Evolutionary conservation across 805 yeast species (phyloP), one percentile per base, ranked within the genome.

Genomic region (Metschnikowia picachoensis): DNA sequence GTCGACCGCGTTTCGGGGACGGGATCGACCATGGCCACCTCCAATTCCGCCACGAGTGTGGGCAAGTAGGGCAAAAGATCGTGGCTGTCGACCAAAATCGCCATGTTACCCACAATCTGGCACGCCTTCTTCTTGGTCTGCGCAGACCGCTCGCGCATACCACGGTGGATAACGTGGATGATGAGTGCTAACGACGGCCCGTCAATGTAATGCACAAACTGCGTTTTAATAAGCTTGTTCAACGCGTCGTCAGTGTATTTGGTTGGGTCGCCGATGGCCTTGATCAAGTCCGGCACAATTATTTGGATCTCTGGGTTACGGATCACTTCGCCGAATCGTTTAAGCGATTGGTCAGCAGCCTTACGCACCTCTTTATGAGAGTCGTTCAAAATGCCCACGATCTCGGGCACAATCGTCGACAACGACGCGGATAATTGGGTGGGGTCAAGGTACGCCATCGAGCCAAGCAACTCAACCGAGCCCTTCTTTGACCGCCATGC

Each of bases 31-130:
- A 94, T 92, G 6, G 98, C 95, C 36, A 79, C 74, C 64, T 94
- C 96, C 49, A 94, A 78, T 57, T 90, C 97, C 10, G 81, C 75
- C 37, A 92, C 84, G 56, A 94, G 74, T 36, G 82, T 79, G 17
- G 82, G 78, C 58, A 94, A 72, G 67, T 94, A 94, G 25, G 97
- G 97, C 42, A 80, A 67, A 49, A 94, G 74, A 64, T 94, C 99
- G 55, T 78, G 80, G 14, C 88, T 75, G 58, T 92, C 98, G 14
- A 95, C 97, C 58, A 94, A 74, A 62, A 94, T 89, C 2, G 98
- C 90, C 98, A 94, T 94, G 61, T 94, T 94, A 52, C 99, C 99
- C 29, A 94, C 97, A 73, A 94, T 92, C 67, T 94, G 97, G 66
- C 98, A 91, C 0, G 98, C 92, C 65, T 89, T 89, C 64, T 87